A percentile compares a stretch with the other conserved stretches of the same genome.
Evolutionary conservation across 495 filamentous ascomycete genomes (phyloP).

Genomic region (Thermochaetoides thermophila): DNA sequence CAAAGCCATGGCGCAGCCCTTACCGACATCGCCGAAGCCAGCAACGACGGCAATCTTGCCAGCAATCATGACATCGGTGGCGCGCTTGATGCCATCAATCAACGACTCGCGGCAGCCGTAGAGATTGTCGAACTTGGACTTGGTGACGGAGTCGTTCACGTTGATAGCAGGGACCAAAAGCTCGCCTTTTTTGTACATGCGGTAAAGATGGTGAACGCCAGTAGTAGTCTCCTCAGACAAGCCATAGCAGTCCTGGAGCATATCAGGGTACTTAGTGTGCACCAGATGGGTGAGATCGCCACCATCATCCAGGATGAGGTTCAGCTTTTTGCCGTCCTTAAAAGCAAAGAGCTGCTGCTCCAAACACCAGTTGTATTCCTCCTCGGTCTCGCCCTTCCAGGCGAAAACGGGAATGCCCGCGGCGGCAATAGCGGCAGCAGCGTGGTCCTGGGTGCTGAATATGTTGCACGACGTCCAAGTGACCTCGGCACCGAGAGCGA

Average conservation of each 20-base stretch:
- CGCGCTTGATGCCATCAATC: slow-evolving; percentile 99
- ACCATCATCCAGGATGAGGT: slow-evolving; percentile 97
- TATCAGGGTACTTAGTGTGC: slow-evolving; percentile 94
- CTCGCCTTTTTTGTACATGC: slow-evolving; percentile 83
- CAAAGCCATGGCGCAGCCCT: slow-evolving; percentile 93
- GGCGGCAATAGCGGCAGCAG: slow-evolving; percentile 91
- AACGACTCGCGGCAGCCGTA: slow-evolving; percentile 99
- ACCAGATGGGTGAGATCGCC: slow-evolving; percentile 94
- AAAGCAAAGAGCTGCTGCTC: slow-evolving; percentile 96
- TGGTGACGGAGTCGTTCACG: slow-evolving; percentile 98
- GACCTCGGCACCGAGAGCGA: slow-evolving; percentile 85
- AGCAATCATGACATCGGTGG: slow-evolving; percentile 99
- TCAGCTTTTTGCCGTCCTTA: slow-evolving; percentile 91
- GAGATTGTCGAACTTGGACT: slow-evolving; percentile 99
- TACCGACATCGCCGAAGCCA: slow-evolving; percentile 97
- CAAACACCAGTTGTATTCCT: slow-evolving; percentile 99
- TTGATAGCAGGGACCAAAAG: slow-evolving; percentile 95
- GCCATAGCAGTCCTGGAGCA: slow-evolving; percentile 94
- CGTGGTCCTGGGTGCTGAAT: slow-evolving; percentile 98
- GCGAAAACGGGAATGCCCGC: slow-evolving; percentile 91
- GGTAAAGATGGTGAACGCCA: slow-evolving; percentile 97
- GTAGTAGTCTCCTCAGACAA: slow-evolving; percentile 99
- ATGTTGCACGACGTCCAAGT: slow-evolving; percentile 99
- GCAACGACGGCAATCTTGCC: slow-evolving; percentile 96
- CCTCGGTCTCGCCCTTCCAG: slow-evolving; percentile 99